phyloP scores from a whole-genome alignment of 192 early-diverging fungal species.

The Rhizophagus sp. region DNA sequence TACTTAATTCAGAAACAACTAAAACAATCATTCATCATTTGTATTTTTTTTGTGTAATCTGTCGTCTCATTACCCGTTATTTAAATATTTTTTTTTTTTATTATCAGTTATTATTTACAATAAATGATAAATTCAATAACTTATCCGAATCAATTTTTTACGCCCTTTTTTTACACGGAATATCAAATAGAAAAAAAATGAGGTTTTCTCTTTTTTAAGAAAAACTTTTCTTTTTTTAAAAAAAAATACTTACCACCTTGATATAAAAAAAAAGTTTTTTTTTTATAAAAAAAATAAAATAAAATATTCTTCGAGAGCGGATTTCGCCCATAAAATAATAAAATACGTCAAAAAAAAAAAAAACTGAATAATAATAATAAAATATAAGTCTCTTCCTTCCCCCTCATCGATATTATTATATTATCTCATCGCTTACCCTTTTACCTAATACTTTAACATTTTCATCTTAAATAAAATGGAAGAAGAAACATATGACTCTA shows the following conservation, averaged over 20 bases:
- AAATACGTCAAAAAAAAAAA: neutral
- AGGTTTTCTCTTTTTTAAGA: neutral
- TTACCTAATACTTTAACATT: neutral
- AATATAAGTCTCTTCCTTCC: neutral
- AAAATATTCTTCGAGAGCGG: constrained; percentile 18
- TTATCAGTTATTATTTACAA: neutral
- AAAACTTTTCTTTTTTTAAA: neutral
- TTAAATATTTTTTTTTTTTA: neutral
- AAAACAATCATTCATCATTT: neutral
- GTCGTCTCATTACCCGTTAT: neutral
- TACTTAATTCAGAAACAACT: neutral
- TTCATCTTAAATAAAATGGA: constrained; percentile 9
- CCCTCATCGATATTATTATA: neutral
- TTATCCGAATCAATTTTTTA: neutral
- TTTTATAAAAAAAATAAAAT: neutral
- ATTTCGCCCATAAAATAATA: neutral
- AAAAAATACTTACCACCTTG: neutral
- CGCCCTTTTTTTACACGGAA: neutral
- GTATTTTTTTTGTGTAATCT: neutral
- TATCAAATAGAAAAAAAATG: neutral
- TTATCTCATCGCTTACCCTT: neutral
- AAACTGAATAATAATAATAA: neutral
- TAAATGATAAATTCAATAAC: neutral
- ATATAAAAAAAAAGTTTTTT: neutral
- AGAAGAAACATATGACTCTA: neutral